Conservation (phyloP, 2,329 filamentous ascomycete genomes). For the Ophiostoma tasmaniense region DNA sequence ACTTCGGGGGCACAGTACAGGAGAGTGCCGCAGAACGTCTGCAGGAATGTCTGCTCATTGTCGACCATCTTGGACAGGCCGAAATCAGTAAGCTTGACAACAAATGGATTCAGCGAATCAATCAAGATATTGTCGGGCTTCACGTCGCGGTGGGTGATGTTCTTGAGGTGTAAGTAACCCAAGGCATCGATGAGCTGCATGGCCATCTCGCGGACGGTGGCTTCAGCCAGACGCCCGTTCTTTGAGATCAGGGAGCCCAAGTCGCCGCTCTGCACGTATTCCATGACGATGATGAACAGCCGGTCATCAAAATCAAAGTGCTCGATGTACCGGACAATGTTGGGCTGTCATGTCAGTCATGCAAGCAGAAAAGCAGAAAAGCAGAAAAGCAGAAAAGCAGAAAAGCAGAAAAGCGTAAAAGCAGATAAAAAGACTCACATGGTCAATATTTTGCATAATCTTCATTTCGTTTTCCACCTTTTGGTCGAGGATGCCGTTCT, state of each 20-base stretch:
- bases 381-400: slow-evolving; percentile 11
- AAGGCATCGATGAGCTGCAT: slow-evolving; percentile 72
- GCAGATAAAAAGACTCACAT: slow-evolving; percentile 48
- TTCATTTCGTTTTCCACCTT: slow-evolving; percentile 96
- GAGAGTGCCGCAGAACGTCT: slow-evolving; percentile 92
- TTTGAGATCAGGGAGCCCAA: slow-evolving; percentile 63
- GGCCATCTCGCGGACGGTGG: slow-evolving; percentile 61
- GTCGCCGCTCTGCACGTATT: slow-evolving; percentile 76
- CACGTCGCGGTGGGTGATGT: slow-evolving; percentile 96
- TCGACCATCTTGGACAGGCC: slow-evolving; percentile 91
- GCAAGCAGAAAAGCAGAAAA: not conserved
- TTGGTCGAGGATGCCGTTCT: slow-evolving; percentile 79
- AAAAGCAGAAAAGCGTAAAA: not conserved
- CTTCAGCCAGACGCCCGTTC: slow-evolving; percentile 56
- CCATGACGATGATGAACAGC: slow-evolving; percentile 96
- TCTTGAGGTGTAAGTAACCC: slow-evolving; percentile 74
- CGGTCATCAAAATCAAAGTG: slow-evolving; percentile 73
- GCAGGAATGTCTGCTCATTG: slow-evolving; percentile 81
- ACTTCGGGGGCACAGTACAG: slow-evolving; percentile 96
- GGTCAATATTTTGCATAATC: slow-evolving; percentile 80
- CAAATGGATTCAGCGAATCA: slow-evolving; percentile 59
- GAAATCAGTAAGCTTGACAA: slow-evolving; percentile 92
- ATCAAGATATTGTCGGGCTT: slow-evolving; percentile 98
- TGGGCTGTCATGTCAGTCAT: slow-evolving; percentile 45
- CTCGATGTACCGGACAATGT: slow-evolving; percentile 88